Percentiles rank a stretch among this genome's conserved stretches.
phyloP scores from a whole-genome alignment of 2,329 filamentous ascomycete genomes.

The Claviceps fusiformis region DNA sequence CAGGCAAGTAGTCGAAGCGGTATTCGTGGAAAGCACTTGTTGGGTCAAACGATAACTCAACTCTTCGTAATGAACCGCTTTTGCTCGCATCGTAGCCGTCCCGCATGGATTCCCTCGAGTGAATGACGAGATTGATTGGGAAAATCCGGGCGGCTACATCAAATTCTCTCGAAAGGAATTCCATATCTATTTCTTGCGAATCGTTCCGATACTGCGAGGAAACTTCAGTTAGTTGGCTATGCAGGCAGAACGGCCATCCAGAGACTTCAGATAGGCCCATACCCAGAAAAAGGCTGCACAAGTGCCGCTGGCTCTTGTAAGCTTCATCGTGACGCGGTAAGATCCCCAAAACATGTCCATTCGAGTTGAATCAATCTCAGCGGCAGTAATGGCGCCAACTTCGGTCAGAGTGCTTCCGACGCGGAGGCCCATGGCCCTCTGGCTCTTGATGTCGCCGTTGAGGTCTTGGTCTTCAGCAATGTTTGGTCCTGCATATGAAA shows the following conservation, averaged over 20 bases:
- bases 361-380: slow-evolving; percentile 49
- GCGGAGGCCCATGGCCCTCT: slow-evolving; percentile 37
- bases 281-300: slow-evolving; percentile 75
- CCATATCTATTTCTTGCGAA: slow-evolving; percentile 69
- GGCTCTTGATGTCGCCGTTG: slow-evolving; percentile 21
- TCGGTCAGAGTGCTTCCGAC: slow-evolving; percentile 33
- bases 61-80: slow-evolving; percentile 43
- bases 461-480: slow-evolving; percentile 10
- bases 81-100: slow-evolving; percentile 48
- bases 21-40: slow-evolving; percentile 59
- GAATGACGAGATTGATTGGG: slow-evolving; percentile 62
- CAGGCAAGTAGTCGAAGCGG: slow-evolving; percentile 59
- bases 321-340: slow-evolving; percentile 54
- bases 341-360: slow-evolving; percentile 56
- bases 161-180: slow-evolving; percentile 59
- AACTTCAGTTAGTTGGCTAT: neutral
- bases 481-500: slow-evolving; percentile 34
- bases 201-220: slow-evolving; percentile 56
- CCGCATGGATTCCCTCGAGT: slow-evolving; percentile 45
- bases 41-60: slow-evolving; percentile 52
- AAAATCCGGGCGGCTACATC: slow-evolving; percentile 33
- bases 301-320: slow-evolving; percentile 48
- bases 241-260: neutral
- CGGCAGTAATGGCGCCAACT: slow-evolving; percentile 39
- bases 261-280: neutral